A percentile compares a stretch with the other conserved stretches of the same genome.
Evolutionary conservation across 1,284 basidiomycete species (phyloP).

Genomic region (Stereum hirsutum): DNA sequence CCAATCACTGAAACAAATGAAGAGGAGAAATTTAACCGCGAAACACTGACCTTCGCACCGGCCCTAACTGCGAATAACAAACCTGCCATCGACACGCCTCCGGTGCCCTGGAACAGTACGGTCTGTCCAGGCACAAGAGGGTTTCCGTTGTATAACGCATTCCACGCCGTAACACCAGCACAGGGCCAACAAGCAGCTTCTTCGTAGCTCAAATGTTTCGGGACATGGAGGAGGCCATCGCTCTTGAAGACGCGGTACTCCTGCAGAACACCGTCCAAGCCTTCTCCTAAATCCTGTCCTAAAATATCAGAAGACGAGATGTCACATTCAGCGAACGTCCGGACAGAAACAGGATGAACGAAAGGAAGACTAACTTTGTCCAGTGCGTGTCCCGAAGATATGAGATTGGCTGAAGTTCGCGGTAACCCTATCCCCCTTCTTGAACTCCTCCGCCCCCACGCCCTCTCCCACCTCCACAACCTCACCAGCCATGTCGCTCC

Average conservation of each 20-base stretch:
- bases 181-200: constrained; percentile 38
- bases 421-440: constrained; percentile 25
- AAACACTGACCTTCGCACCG: constrained; percentile 38
- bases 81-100: constrained; percentile 16
- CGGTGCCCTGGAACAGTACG: constrained; percentile 6
- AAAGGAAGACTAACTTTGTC: neutral
- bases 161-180: constrained; percentile 8
- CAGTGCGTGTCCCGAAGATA: constrained; percentile 23
- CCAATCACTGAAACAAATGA: neutral
- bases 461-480: constrained; percentile 34
- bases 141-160: constrained; percentile 3
- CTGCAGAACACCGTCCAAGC: constrained; percentile 17
- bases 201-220: constrained; percentile 37
- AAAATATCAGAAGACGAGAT: too few species aligned
- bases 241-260: constrained; percentile 39
- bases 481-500: constrained; percentile 26
- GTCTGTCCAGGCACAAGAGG: constrained; percentile 7
- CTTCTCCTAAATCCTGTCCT: constrained; percentile 4
- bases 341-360: neutral
- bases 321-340: neutral
- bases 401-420: constrained; percentile 18
- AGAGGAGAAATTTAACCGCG: neutral
- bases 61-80: constrained; percentile 12
- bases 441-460: constrained; percentile 6
- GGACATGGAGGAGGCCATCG: constrained; percentile 21